These are phyloP conservation scores for Colletotrichum caudatum DNA, from an alignment of 2,329 filamentous ascomycete species.

Conservation along the genomic window DNA sequence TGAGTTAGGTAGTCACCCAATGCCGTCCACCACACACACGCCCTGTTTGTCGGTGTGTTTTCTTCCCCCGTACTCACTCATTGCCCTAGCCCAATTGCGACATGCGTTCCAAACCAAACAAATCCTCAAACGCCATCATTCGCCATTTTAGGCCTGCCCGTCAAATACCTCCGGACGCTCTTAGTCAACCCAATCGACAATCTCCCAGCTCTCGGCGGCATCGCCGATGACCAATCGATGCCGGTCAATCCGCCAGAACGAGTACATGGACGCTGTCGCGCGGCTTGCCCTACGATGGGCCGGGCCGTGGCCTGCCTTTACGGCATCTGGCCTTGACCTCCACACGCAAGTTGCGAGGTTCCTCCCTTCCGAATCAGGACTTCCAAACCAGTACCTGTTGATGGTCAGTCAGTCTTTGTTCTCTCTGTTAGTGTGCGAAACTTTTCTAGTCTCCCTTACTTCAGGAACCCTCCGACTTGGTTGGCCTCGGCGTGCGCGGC, in stretches of 20 bases:
- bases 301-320: slow-evolving; percentile 68
- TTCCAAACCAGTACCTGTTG: slow-evolving; percentile 86
- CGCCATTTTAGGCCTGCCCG: slow-evolving; percentile 14
- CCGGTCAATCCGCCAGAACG: slow-evolving; percentile 78
- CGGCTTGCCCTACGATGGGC: slow-evolving; percentile 75
- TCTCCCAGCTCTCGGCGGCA: slow-evolving; percentile 71
- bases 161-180: slow-evolving; percentile 10
- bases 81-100: slow-evolving; percentile 32
- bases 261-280: slow-evolving; percentile 71
- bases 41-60: slow-evolving; percentile 14
- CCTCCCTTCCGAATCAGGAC: slow-evolving; percentile 73
- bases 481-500: slow-evolving; percentile 85
- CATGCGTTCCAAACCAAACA: slow-evolving; percentile 16
- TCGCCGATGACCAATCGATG: slow-evolving; percentile 77
- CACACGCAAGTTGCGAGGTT: slow-evolving; percentile 87
- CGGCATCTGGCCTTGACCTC: slow-evolving; percentile 70
- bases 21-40: slow-evolving; percentile 5
- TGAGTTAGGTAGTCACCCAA: not conserved
- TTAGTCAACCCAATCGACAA: slow-evolving; percentile 67
- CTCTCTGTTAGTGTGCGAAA: not conserved
- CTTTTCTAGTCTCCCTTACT: slow-evolving; percentile 57
- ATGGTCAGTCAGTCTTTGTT: slow-evolving; percentile 42
- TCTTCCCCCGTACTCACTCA: slow-evolving; percentile 30
- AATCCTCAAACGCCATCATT: slow-evolving; percentile 31
- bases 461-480: slow-evolving; percentile 82